Evolutionary conservation across 129 eudicot species (phyloP).

Genomic region (Lonicera japonica): DNA sequence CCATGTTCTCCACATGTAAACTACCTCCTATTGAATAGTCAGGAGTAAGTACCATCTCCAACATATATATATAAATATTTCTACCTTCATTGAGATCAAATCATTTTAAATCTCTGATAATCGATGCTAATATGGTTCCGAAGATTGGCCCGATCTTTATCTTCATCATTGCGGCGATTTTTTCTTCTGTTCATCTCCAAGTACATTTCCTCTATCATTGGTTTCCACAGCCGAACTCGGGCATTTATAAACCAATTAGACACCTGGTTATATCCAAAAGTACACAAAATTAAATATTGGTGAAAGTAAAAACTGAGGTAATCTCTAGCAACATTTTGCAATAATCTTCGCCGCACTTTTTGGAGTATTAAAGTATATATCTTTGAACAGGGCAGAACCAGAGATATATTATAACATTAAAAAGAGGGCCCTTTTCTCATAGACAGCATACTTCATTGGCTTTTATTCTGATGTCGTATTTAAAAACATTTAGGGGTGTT

Average conservation of each 20-base stretch:
- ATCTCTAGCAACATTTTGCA: no score
- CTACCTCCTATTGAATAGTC: background rate
- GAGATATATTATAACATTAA: no score
- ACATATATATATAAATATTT: background rate
- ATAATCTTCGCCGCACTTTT: no score
- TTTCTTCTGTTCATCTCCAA: constrained; percentile 80
- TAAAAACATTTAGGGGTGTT: background rate
- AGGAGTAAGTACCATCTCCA: background rate
- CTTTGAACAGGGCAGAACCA: background rate
- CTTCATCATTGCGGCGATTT: constrained; percentile 31
- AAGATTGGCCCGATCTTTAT: constrained; percentile 16
- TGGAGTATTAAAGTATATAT: no score
- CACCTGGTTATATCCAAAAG: constrained; percentile 30
- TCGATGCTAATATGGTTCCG: constrained; percentile 25
- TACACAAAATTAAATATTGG: background rate
- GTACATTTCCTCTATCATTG: constrained; percentile 91
- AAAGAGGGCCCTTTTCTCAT: no score
- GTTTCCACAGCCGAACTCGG: constrained; percentile 89
- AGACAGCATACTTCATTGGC: no score
- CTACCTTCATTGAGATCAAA: constrained; percentile 1
- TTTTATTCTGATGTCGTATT: background rate
- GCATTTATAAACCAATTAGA: constrained; percentile 94
- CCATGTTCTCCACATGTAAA: background rate
- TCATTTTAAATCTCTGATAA: constrained; percentile 24
- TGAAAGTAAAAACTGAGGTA: no score